Evolutionary conservation across 345 rosid species (phyloP), one percentile per base, ranked within the genome.

Genomic region (Lenwebbia sp.): DNA sequence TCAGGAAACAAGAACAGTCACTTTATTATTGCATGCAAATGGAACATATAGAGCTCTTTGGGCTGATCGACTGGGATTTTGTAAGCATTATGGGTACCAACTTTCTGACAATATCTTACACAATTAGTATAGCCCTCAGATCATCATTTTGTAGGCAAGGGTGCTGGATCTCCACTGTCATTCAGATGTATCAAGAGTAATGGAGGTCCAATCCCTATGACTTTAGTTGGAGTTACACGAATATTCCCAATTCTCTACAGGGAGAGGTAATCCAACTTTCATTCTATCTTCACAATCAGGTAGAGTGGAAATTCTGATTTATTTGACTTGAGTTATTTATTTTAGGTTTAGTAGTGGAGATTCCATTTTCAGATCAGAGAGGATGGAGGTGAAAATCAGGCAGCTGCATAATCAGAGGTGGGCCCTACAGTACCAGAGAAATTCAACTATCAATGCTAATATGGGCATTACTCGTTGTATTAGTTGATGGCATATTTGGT

Each of bases 1-100:
- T 86, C 95, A 97, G 99, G 95, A 90, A 87, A 89, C 94, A 84
- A 90, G 89, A 81, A 86, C 92, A 10, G 92, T 90, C 83, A 90
- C 87, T 87, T 89, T 97, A 89, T 55, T 91, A 87, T 89, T 96
- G 92, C 96, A 95, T 89, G 91, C 92, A 57, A 97, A 96, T 93
- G 99, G 98, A 85, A 96, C 99, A 25, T 94, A 94, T 85, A 94
- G 99, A 94, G 95, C 98, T 91, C 98, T 92, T 57, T 97, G 99
- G 99, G 96, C 96, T 70, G 97, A 95, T 86, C 92, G 92, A 84
- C 91, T 97, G 85, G 99, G 99, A 86, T 95, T 97, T 83, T 93
- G 99, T 95, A 92, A 94, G 99, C 87, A 82, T 83, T 82, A 44
- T 85, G 49, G 88, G 84, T 87, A 84, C 85, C 44, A 88, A 53